Base-by-base conservation (phyloP, 768 basidiomycete species). In the Trametopsis cervina region DNA sequence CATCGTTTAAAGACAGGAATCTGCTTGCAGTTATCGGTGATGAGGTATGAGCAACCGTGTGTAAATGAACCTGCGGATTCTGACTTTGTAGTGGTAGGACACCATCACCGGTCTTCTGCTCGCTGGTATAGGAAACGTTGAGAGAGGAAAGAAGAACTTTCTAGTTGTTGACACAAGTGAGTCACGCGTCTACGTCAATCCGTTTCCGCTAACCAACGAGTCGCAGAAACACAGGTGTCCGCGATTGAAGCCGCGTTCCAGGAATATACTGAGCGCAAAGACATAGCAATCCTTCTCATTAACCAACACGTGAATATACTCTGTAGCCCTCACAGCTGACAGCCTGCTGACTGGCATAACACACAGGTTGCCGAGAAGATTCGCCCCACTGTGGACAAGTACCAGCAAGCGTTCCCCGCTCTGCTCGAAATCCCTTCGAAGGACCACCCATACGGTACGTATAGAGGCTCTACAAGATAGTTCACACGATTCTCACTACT, bases 391-490 rank as follows among this genome's bases (percentile, higher is more conserved):
- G 91, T 99, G 11, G 96, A 99, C 68, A 83, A 83, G 59, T 99
- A 99, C 66, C 83, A 90, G 55, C 89, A 93, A 65, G 83, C 95
- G 0, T 99, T 99, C 71, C 96, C 96, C 18, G 92, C 96, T 0
- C 69, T 99, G 35, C 80, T 99, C 13, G 96, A 99, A 68, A 98
- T 99, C 53, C 96, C 96, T 21, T 93, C 91, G 47, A 98, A 98
- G 66, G 95, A 98, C 61, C 93, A 96, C 66, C 95, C 95, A 27
- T 98, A 98, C 59, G 94, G 95, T 95, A 46, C 50, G 78, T 68
- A 35, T 37, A 40, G 43, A 26, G n/a, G 40, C 37, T 50, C 42
- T 29, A 46, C 39, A 26, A 41, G 4, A 9, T 20, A 29, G 35
- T 22, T 15, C 42, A 27, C 37, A 52, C 53, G 45, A 52, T 51